phyloP scores from a whole-genome alignment of 129 eudicot species.

The Scalesia atractyloides region DNA sequence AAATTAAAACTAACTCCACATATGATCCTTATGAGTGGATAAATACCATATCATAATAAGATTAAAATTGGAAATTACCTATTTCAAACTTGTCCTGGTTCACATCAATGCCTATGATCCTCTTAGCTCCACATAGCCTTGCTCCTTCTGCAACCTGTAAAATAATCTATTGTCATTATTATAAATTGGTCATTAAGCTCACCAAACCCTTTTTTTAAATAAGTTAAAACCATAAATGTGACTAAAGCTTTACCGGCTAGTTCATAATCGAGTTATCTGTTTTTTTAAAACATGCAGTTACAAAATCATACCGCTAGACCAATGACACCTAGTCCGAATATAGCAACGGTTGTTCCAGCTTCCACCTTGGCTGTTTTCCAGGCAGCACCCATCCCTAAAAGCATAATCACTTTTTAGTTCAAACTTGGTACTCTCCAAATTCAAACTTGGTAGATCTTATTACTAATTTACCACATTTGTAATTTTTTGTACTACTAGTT shows the following conservation, averaged over 20 bases:
- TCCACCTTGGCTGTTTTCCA: conserved; percentile 83
- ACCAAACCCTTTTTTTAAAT: not conserved
- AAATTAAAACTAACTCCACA: conserved; percentile 15
- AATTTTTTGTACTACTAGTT: not conserved
- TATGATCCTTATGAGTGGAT: not conserved
- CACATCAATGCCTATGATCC: conserved; percentile 82
- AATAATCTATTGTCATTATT: not conserved
- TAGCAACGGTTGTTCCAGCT: conserved; percentile 80
- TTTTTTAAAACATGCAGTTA: not conserved
- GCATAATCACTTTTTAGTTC: not conserved
- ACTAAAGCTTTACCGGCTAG: not conserved
- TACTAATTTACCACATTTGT: not conserved
- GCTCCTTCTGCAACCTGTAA: conserved; percentile 94
- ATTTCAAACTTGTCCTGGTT: conserved; percentile 67
- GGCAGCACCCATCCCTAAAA: conserved; percentile 94
- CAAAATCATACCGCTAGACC: conserved; percentile 74
- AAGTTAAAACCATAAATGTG: not conserved
- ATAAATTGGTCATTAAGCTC: not conserved
- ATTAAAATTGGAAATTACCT: conserved; percentile 36
- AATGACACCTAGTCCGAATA: conserved; percentile 80
- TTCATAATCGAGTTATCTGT: not conserved
- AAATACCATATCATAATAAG: not conserved
- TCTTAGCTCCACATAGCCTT: conserved; percentile 66
- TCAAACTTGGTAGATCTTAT: not conserved
- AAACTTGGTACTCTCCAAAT: not conserved